A percentile compares a stretch with the other conserved stretches of the same genome.
These are phyloP conservation scores for Arachnomyces sp. DNA, from an alignment of 2,329 filamentous ascomycete species.

Conservation along the genomic window DNA sequence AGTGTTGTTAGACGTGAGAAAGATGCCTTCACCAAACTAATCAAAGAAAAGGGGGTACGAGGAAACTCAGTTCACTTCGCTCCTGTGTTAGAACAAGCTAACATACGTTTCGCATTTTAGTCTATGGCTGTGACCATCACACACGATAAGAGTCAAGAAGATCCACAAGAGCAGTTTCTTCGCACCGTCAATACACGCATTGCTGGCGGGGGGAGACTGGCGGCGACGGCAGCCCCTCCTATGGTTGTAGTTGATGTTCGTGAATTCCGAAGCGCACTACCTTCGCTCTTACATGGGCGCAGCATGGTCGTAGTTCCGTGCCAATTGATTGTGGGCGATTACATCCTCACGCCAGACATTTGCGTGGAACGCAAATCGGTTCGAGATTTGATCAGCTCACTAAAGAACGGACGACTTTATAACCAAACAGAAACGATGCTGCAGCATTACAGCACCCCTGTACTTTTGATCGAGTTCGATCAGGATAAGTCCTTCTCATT, in stretches of 20 bases:
- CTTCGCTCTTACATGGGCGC: conserved; percentile 81
- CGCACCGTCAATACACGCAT: conserved; percentile 95
- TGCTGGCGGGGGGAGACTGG: conserved; percentile 78
- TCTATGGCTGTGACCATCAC: conserved; percentile 86
- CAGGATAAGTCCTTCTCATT: conserved; percentile 96
- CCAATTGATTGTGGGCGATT: conserved; percentile 94
- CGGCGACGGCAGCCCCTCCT: conserved; percentile 77
- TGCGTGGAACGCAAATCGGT: conserved; percentile 94
- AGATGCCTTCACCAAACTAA: conserved; percentile 88
- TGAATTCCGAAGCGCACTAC: conserved; percentile 88
- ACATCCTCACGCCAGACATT: conserved; percentile 82
- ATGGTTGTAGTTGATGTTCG: conserved; percentile 91
- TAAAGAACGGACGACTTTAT: conserved; percentile 85
- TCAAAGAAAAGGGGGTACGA: conserved; percentile 73
- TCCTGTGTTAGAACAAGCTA: not conserved
- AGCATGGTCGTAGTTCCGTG: conserved; percentile 86
- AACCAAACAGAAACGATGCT: conserved; percentile 92
- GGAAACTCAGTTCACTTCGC: not conserved
- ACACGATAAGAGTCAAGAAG: conserved; percentile 62
- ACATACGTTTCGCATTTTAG: conserved; percentile 13
- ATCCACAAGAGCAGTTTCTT: conserved; percentile 85
- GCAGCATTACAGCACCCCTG: conserved; percentile 77
- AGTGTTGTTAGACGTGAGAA: conserved; percentile 89
- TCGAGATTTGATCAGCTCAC: conserved; percentile 81
- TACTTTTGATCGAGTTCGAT: conserved; percentile 96